Base-by-base conservation (phyloP, 495 filamentous ascomycete genomes). In the Aspergillus diversus region DNA sequence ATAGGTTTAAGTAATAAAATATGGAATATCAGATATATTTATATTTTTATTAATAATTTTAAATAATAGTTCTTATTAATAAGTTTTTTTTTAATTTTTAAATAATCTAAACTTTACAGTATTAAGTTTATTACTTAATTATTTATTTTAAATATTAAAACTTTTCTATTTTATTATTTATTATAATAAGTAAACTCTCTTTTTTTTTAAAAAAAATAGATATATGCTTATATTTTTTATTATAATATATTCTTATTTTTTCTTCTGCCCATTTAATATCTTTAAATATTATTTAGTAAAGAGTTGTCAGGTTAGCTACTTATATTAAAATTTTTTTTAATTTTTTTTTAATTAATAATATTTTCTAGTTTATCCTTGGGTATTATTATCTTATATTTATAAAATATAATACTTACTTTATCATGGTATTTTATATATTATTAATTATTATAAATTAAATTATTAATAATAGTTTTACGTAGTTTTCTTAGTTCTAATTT, bases 41-140 rank as follows among this genome's bases (percentile, higher is more conserved):
- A 52, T 52, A 52, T 52, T 54, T 33, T 54, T 54, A 34, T 15
- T 34, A 54, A 34, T 35, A 54, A 5, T 35, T 5, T 54, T 54
- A 54, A 54, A 0, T 56, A 39, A 4, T 39, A 39, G 3, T 39
- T 39, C 43, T 56, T 42, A 56, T 56, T 54, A 15, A 8, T 34
- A 54, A 54, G 32, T 34, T 54, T 54, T 34, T 54, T 33, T 4
- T 54, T 33, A 54, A n/a, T n/a, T 54, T 35, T 31, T 56, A 56
- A 56, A 56, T 56, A 56, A 9, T 56, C 7, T 56, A 56, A 39
- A 42, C 42, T 56, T 56, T 56, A 56, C n/a, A 56, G 13, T 31
- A 56, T 56, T 8, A 7, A 56, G 53, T 39, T 42, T 56, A 42
- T 15, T 37, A n/a, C n/a, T 21, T 56, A 13, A 56, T 42, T 56